These are phyloP conservation scores for Amauroascus verrucosus DNA, from an alignment of 2,329 filamentous ascomycete species.

Conservation along the genomic window DNA sequence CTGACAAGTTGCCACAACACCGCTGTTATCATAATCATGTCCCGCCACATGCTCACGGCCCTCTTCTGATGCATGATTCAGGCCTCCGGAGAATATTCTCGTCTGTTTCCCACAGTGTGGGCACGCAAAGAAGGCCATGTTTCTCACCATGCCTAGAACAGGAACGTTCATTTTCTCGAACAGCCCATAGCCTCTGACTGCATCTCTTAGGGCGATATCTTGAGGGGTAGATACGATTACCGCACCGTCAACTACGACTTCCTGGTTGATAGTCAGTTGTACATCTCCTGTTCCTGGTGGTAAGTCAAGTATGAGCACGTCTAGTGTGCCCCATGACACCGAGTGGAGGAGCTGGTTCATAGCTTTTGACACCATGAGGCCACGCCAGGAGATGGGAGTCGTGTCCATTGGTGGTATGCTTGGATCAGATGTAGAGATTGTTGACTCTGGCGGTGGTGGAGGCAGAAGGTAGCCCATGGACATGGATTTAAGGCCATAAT, in stretches of 20 bases:
- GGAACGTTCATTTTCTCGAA: conserved; percentile 76
- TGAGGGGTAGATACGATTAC: conserved; percentile 90
- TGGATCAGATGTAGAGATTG: conserved; percentile 20
- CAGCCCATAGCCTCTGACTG: conserved; percentile 83
- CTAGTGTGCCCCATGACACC: conserved; percentile 83
- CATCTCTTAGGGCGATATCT: conserved; percentile 83
- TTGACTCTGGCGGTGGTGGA: conserved; percentile 45
- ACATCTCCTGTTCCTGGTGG: conserved; percentile 93
- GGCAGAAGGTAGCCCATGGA: conserved; percentile 88
- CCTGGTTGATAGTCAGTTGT: conserved; percentile 92
- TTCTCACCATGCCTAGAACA: conserved; percentile 74
- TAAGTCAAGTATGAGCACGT: conserved; percentile 79
- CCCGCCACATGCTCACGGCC: not conserved
- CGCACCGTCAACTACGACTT: conserved; percentile 72
- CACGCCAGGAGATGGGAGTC: conserved; percentile 85
- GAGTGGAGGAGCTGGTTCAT: conserved; percentile 91
- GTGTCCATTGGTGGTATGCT: conserved; percentile 33
- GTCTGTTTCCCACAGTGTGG: conserved; percentile 65
- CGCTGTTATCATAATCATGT: conserved; percentile 20
- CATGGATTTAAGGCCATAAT: conserved; percentile 96
- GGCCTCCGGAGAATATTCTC: conserved; percentile 56
- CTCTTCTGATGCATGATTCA: conserved; percentile 14
- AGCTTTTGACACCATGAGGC: conserved; percentile 95
- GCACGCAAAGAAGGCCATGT: conserved; percentile 79
- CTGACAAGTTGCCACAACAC: conserved; percentile 57